Base-by-base conservation (phyloP, 345 rosid species). In the Bruguiera gymnorhiza region DNA sequence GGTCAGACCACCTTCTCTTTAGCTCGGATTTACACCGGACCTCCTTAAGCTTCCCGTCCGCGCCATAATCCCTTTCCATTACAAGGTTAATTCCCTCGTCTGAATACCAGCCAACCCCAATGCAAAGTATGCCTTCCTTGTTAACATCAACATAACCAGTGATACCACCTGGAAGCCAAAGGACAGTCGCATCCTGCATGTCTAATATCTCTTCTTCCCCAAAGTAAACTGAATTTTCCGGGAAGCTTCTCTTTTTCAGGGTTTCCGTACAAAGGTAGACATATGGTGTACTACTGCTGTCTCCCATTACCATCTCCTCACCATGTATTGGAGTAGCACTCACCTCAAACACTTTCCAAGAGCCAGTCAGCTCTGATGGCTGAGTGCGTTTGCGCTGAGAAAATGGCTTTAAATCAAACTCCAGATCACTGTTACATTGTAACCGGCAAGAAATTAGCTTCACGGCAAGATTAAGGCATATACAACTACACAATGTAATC, bases 321-420 rank as follows among this genome's bases (percentile, higher is more conserved):
- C 88, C 90, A 24, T 79, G 86, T 62, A 91, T 74, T 6, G 98
- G 98, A 58, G 87, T 89, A 34, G 94, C 97, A 43, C 90, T 89
- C 46, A 88, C 83, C 82, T 89, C 98, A 69, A 91, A 93, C 64
- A 91, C 98, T 76, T 94, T 94, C 98, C 96, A 94, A 16, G 97
- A 83, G 31, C 98, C 97, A 30, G 78, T 78, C 37, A 94, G 88
- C 70, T 94, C 90, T 24, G 88, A 86, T 20, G 96, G 91, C 55
- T 76, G 84, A 0, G 84, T 86, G 6, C 98, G 80, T 69, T 83
- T 89, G 60, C 91, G 78, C 77, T 86, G 89, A 15, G 96, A 94
- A 67, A 89, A 88, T 48, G 93, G 93, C 76, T 82, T 83, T 64
- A 84, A 34, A 65, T 88, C 85, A 23, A 86, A 73, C 32, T 80